Evolutionary conservation across 176 grass and related monocot genomes (phyloP), one percentile per base, ranked within the genome.

Genomic region (Sorghum bicolor): DNA sequence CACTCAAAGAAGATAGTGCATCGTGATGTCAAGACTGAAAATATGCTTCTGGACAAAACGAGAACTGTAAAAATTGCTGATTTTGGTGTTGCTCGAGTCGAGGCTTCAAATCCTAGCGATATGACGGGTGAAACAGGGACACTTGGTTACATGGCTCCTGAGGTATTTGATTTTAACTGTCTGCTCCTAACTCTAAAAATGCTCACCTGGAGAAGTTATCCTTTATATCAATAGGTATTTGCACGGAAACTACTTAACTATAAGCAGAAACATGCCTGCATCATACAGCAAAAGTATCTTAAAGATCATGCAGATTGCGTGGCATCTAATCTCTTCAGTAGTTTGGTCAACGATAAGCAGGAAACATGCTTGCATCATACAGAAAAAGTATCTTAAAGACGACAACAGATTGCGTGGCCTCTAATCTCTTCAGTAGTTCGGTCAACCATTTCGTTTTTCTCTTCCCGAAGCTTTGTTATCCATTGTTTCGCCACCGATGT

Each of bases 71-170:
- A 99, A 89, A 99, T 99, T 58, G 93, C 97, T 63, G 97, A 99
- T 89, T 99, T 99, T 82, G 97, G 97, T 68, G 97, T 99, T 88
- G 97, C 97, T 86, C 89, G 97, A 80, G 86, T 99, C 76, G 97
- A 99, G 82, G 97, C 97, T 86, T 92, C 89, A 91, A 99, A 99
- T 90, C 97, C 97, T 84, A 84, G 93, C 83, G 97, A 99, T 52
- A 99, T 99, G 97, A 99, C 97, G 0, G 97, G 97, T 28, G 97
- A 99, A 94, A 99, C 97, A 12, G 97, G 97, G 86, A 99, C 97
- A 40, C 93, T 99, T 72, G 97, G 97, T 89, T 99, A 99, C 82
- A 99, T 99, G 97, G 97, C 93, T 84, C 97, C 97, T 60, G 97
- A 99, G 97, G 97, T 99, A 96, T 37, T 45, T 82, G 74, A 75